Evolutionary conservation across 1,284 basidiomycete species (phyloP), one percentile per base, ranked within the genome.

Genomic region (Coniferiporia weirii): DNA sequence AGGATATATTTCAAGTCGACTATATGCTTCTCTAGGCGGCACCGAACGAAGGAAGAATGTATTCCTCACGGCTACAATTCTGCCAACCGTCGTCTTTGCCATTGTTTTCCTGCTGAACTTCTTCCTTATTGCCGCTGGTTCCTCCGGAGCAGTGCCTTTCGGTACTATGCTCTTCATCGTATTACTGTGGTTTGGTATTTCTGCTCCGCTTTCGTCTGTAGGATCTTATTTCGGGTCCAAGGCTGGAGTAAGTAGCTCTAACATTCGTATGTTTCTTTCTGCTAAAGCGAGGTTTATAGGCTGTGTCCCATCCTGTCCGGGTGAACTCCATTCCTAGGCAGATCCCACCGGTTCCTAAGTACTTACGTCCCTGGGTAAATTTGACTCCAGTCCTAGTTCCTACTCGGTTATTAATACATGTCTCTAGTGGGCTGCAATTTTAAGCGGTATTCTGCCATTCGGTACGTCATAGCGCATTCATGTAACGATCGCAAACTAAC

Each of bases 71-170:
- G 93, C 95, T 9, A 88, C 91, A 3, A 74, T 93, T 34, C 80
- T 98, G 65, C 96, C 95, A n/a, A 86, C 87, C 85, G 70, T 91
- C 61, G 83, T 96, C 48, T 96, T 96, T 70, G 75, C 81, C 20
- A 70, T 93, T 56, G 87, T 96, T 49, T 94, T 95, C 74, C 68
- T 95, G 32, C 81, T 98, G 63, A 91, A 97, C 70, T 77, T 96
- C 55, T 89, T 94, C 79, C 82, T 99, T 34, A 76, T 98, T 62
- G 77, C 83, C 2, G 89, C 92, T 13, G 86, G 86, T 4, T 95
- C 95, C 0, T 96, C 95, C 3, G 96, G 95, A 17, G 96, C 96
- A 7, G 93, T 99, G 43, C 96, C 96, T 2, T 97, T 98, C 70
- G 93, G 93, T 81, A 96, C 96, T 0, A 89, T 98, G 79, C 75